Evolutionary conservation across 148 eudicot genomes (phyloP), one percentile per base, ranked within the genome.

Genomic region (Chenopodium suecicum): DNA sequence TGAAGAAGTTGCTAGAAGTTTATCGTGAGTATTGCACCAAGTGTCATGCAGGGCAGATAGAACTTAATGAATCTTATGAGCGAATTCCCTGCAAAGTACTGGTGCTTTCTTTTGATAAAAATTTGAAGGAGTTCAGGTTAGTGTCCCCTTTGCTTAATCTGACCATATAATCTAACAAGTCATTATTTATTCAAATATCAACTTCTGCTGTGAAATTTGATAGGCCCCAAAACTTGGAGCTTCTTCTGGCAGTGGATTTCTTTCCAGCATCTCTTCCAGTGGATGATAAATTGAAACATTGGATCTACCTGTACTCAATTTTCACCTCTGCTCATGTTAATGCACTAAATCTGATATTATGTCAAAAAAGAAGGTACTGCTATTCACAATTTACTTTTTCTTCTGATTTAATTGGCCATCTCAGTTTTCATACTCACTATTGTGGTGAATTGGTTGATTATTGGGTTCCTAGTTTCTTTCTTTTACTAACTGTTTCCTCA

Each of bases 191-290:
- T 62, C 25, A 72, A 68, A 68, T 64, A 48, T 69, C 27, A 44
- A 77, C 76, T n/a, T 67, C 70, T 73, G 78, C 41, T 78, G 32
- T 79, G 76, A 65, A 68, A 65, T 76, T 83, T 77, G 54, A 75
- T 91, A 96, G 99, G 87, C 92, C 92, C 79, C 95, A 89, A 79
- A 82, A 75, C 69, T 87, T 94, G 92, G 98, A 94, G 84, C 88
- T 89, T 84, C 81, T 92, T 86, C 88, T 96, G 32, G 93, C 90
- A 22, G 88, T 81, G 69, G 93, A 90, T 78, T 70, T 96, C 74
- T 96, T 96, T 82, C 99, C 98, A 75, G 81, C 79, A 78, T 90
- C 89, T 82, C 97, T 96, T 89, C 82, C 97, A 44, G 80, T 88
- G 56, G 88, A 96, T 79, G 98, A 94, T 29, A 89, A 86, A 75